Base-by-base conservation (phyloP, 768 basidiomycete genomes). In the Suillus subaureus region DNA sequence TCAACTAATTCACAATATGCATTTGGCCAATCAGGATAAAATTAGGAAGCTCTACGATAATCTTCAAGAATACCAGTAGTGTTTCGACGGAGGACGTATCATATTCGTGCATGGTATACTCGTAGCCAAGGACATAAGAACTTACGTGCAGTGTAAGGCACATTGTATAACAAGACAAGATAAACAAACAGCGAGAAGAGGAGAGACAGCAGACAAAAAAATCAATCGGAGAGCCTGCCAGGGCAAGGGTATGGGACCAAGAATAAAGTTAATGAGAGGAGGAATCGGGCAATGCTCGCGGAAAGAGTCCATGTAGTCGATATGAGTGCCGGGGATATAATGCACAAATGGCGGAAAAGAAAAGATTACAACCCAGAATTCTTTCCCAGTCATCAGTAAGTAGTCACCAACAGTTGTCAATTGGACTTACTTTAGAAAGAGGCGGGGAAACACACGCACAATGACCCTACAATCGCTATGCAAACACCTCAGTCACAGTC, bases 401-500 rank as follows among this genome's bases (percentile, higher is more conserved):
- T 9, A 4, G 8, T 26, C 33, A 15, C 6, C 40, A n/a, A 35
- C 33, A 40, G 6, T 23, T 21, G n/a, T 54, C 23, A 16, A 47
- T 26, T 35, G 26, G 35, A 67, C 75, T 21, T 40, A 75, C 75
- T 72, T 72, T 66, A 26, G 11, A 40, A 28, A 40, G 58, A 57
- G 66, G 61, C 42, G 43, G 47, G 65, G 57, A 57, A 61, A 51
- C 52, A 64, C 23, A 42, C 35, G 43, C 55, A 45, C 40, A 31
- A n/a, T 39, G 35, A 62, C 68, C 70, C 62, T 61, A 70, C 37
- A 6, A 65, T 68, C 63, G 67, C 61, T 56, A 57, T 56, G 72
- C 61, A 67, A 83, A 84, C 64, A 85, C 81, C 67, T 85, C 84
- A n/a, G 82, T 84, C 52, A 85, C 79, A 42, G 84, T 85, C 42